Evolutionary conservation across 129 eudicot genomes (phyloP), one percentile per base, ranked within the genome.

Genomic region (Lactuca saligna): DNA sequence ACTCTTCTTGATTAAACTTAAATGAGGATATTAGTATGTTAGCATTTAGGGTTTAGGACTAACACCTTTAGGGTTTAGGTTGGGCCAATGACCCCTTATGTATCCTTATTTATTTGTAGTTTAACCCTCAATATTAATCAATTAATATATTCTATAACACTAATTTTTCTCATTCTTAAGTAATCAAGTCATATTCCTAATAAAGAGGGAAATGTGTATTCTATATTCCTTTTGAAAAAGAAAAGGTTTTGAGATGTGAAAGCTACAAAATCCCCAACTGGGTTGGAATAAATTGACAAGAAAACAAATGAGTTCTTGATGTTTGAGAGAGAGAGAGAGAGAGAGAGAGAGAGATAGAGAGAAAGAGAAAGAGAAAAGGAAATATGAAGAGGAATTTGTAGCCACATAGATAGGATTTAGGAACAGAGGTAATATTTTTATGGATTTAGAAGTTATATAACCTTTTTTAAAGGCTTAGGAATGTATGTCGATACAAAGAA

Each of bases 331-430:
- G 55, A 17, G 48, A 60, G 32, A 0, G 53, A 25, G 29, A 25
- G 29, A 25, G 29, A 25, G 29, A 25, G 29, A 25, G 29, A 25
- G 29, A 25, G 29, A 25, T 1, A 25, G 29, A 25, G 29, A 25
- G 29, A 25, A 2, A 25, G 29, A 25, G 29, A 25, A 1, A 25
- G 29, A 25, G 29, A 25, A 25, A 25, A 1, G 72, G 63, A 60
- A 72, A 81, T 83, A 60, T 68, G 74, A 75, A 58, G 70, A 54
- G 63, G 65, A 82, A 55, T 79, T 83, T 77, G 77, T 17, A 79
- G 75, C 96, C 96, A 88, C 96, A 83, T 17, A 69, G 79, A 83
- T 53, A 76, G 79, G 87, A 85, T 85, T 88, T 68, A 68, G 76
- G 50, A 50, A 64, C 58, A 71, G 58, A 58, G 42, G 76, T 68